phyloP scores from a whole-genome alignment of 2,329 filamentous ascomycete species.

The Colletotrichum eleusines region DNA sequence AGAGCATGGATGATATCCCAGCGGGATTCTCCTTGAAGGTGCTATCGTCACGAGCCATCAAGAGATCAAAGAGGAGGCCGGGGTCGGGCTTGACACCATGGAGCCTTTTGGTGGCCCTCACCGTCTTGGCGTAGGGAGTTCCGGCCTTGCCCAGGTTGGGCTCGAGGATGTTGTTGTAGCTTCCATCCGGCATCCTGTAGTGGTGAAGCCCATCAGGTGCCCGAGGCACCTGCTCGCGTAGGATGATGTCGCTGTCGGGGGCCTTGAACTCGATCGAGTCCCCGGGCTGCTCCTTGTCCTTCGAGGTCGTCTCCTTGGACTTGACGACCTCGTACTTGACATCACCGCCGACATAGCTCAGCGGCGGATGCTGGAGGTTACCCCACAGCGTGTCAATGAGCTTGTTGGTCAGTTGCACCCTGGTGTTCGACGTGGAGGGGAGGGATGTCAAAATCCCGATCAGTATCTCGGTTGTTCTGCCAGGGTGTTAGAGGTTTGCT shows the following conservation, averaged over 20 bases:
- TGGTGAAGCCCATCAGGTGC: conserved; percentile 52
- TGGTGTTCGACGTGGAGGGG: conserved; percentile 50
- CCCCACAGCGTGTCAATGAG: conserved; percentile 67
- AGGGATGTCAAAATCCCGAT: conserved; percentile 56
- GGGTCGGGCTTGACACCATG: conserved; percentile 73
- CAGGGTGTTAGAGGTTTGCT: not conserved
- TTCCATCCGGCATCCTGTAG: conserved; percentile 54
- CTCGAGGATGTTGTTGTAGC: conserved; percentile 68
- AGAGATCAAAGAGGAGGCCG: conserved; percentile 71
- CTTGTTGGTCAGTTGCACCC: conserved; percentile 58
- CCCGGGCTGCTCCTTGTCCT: conserved; percentile 48
- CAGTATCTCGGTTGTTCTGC: conserved; percentile 53
- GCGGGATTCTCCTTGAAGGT: conserved; percentile 74
- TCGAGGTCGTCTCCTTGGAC: not conserved
- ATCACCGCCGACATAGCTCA: conserved; percentile 57
- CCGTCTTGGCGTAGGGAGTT: conserved; percentile 76
- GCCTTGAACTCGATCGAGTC: conserved; percentile 56
- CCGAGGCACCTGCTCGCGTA: conserved; percentile 53
- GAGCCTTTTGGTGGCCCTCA: conserved; percentile 68
- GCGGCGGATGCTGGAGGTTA: conserved; percentile 66
- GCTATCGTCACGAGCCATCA: conserved; percentile 67
- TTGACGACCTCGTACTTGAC: conserved; percentile 54
- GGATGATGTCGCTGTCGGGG: conserved; percentile 52
- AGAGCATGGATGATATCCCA: conserved; percentile 80
- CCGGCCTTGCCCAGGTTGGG: conserved; percentile 74